phyloP scores from a whole-genome alignment of 2,329 filamentous ascomycete genomes.

The Zymoseptoria passerinii region DNA sequence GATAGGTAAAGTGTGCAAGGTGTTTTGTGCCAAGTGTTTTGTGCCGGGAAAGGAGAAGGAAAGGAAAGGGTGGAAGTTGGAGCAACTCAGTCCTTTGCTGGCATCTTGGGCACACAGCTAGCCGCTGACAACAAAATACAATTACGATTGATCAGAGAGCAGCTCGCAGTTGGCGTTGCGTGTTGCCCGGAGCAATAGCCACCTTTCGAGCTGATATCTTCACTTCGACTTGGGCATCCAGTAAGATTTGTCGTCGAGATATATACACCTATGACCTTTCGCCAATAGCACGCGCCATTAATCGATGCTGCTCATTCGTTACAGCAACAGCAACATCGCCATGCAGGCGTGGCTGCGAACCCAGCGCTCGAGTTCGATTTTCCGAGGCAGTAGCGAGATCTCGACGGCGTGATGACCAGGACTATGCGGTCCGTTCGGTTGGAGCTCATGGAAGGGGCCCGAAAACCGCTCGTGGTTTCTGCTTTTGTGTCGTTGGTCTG shows the following conservation, averaged over 20 bases:
- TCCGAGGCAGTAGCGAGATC: too few relatives aligned
- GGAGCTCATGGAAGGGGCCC: not conserved
- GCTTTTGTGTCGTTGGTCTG: not conserved
- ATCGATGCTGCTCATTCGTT: not conserved
- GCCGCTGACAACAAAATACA: too few relatives aligned
- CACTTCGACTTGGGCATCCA: not conserved
- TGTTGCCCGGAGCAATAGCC: too few relatives aligned
- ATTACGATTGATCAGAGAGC: too few relatives aligned
- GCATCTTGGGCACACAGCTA: not conserved
- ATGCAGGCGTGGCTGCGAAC: too few relatives aligned
- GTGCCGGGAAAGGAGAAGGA: not conserved
- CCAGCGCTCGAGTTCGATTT: too few relatives aligned
- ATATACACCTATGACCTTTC: not conserved
- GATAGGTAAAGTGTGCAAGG: not conserved
- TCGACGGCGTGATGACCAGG: not conserved
- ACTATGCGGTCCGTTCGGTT: not conserved
- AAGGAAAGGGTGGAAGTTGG: too few relatives aligned
- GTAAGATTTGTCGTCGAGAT: not conserved
- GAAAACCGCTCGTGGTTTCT: not conserved
- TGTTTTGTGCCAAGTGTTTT: not conserved
- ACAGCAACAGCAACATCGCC: not conserved
- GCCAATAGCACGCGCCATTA: not conserved
- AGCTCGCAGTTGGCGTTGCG: too few relatives aligned
- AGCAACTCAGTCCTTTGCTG: not conserved
- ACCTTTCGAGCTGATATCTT: too few relatives aligned